Conservation (phyloP, 2,329 filamentous ascomycete species). For the Anthostomella pinea region DNA sequence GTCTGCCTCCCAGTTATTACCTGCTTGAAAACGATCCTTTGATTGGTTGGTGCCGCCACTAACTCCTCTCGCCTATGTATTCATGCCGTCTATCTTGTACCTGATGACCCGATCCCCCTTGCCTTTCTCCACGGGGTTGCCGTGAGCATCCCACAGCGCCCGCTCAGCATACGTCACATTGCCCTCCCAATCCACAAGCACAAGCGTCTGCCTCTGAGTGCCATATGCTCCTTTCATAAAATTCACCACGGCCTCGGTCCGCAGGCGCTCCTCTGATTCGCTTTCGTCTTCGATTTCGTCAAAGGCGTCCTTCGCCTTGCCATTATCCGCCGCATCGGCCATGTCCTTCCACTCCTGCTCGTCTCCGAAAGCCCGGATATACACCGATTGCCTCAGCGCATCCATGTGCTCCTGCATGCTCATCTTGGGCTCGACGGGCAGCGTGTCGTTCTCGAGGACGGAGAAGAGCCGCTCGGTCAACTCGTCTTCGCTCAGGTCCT, state of each 20-base stretch:
- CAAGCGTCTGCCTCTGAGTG: conserved; percentile 61
- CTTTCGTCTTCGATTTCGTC: conserved; percentile 36
- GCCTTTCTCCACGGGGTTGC: conserved; percentile 51
- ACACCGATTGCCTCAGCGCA: conserved; percentile 57
- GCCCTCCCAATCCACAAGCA: conserved; percentile 62
- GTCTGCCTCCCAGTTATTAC: too few relatives aligned
- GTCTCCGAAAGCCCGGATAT: conserved; percentile 57
- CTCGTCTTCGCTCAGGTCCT: conserved; percentile 42
- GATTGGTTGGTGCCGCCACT: too few relatives aligned
- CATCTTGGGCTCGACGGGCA: conserved; percentile 43
- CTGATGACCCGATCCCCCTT: conserved; percentile 54
- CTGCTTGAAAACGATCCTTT: too few relatives aligned
- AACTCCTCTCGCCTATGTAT: too few relatives aligned
- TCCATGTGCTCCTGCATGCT: conserved; percentile 54
- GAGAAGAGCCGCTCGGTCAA: conserved; percentile 51
- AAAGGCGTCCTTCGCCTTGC: conserved; percentile 36
- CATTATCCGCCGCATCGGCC: conserved; percentile 39
- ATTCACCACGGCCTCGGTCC: conserved; percentile 37
- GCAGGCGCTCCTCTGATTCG: conserved; percentile 34
- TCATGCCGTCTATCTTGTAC: conserved; percentile 51
- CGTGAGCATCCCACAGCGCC: conserved; percentile 57
- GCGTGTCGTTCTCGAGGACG: conserved; percentile 55
- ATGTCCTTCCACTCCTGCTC: conserved; percentile 44
- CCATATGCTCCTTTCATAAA: conserved; percentile 62
- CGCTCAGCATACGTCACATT: conserved; percentile 59